Evolutionary conservation across 306 rosid species (phyloP).

Genomic region (Aeschynomene evenia): DNA sequence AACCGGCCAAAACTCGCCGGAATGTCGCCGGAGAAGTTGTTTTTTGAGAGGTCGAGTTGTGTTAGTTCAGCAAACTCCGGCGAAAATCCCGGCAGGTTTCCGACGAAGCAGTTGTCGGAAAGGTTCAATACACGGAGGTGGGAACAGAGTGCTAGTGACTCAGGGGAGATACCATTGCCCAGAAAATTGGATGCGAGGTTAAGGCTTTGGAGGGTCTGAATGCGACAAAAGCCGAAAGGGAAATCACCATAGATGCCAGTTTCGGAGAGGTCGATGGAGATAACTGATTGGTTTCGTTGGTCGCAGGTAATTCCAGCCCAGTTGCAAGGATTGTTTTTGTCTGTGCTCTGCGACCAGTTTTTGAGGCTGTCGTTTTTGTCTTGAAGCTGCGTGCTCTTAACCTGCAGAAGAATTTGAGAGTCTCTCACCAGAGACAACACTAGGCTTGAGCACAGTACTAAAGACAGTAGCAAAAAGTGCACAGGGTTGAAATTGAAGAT

Average conservation of each 20-base stretch:
- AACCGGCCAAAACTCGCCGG: conserved; percentile 61
- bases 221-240: conserved; percentile 65
- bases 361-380: conserved; percentile 53
- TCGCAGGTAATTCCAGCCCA: conserved; percentile 80
- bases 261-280: conserved; percentile 50
- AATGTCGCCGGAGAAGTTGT: conserved; percentile 72
- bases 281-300: conserved; percentile 23
- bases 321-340: conserved; percentile 44
- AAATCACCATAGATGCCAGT: conserved; percentile 48
- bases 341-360: conserved; percentile 43
- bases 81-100: conserved; percentile 60
- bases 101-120: conserved; percentile 47
- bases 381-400: conserved; percentile 49
- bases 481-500: background rate
- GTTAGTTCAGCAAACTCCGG: conserved; percentile 36
- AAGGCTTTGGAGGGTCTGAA: conserved; percentile 57
- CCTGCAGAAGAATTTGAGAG: conserved; percentile 48
- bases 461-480: background rate
- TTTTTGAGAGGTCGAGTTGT: conserved; percentile 47
- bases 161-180: conserved; percentile 45
- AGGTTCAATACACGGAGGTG: conserved; percentile 55
- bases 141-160: conserved; percentile 53
- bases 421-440: conserved; percentile 36
- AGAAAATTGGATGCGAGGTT: conserved; percentile 35
- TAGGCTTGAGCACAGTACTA: background rate